Conservation (phyloP, 305 asterid species). For the Fraxinus greggii region DNA sequence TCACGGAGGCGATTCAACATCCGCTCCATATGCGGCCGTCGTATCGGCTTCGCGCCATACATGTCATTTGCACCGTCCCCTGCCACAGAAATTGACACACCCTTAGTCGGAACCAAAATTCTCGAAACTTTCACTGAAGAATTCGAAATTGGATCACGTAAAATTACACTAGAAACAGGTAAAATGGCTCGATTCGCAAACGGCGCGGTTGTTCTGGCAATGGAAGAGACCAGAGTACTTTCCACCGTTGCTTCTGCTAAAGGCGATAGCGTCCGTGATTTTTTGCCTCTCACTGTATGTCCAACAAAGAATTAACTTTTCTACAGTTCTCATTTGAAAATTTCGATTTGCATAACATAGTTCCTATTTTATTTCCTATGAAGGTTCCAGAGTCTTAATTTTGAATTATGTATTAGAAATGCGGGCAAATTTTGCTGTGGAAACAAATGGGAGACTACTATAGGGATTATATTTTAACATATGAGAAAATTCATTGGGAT, state of each 20-base stretch:
- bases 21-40: conserved; percentile 67
- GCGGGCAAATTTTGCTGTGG: neutral
- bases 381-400: neutral
- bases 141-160: conserved; percentile 73
- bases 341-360: neutral
- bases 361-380: neutral
- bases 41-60: conserved; percentile 46
- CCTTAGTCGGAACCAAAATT: conserved; percentile 49
- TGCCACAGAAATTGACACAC: conserved; percentile 35
- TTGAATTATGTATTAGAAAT: neutral
- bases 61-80: conserved; percentile 38
- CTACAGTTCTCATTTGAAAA: neutral
- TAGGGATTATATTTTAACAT: neutral
- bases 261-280: conserved; percentile 76
- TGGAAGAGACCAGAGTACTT: conserved; percentile 85
- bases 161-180: conserved; percentile 73
- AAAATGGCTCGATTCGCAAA: conserved; percentile 85
- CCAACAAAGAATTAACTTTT: neutral
- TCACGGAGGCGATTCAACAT: conserved; percentile 64
- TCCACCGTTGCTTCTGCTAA: conserved; percentile 80
- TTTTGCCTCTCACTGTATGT: conserved; percentile 90
- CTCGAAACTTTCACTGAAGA: conserved; percentile 82
- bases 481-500: neutral
- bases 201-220: conserved; percentile 79
- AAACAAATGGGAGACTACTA: neutral